Evolutionary conservation across 176 grass and related monocot species (phyloP), one percentile per base, ranked within the genome.

Genomic region (Oryza glumipatula): DNA sequence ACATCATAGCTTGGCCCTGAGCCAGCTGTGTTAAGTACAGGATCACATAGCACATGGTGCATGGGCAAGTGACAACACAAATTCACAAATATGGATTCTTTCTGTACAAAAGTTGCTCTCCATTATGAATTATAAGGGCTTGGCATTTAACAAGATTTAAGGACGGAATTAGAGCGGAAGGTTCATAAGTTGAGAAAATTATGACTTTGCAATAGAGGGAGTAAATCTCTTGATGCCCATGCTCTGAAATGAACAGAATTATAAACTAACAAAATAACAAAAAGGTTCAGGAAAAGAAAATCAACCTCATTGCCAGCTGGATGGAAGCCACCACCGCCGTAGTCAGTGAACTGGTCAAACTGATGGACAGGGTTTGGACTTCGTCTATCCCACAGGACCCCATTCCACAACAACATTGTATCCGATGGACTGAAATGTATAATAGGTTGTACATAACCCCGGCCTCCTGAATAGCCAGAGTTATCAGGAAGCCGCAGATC

Each of bases 301-400:
- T 6, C 54, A 52, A 98, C 96, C 93, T 98, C 96, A 43, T 98
- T 98, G 81, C 96, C 96, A 56, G 93, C 88, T 81, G 96, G 96
- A 89, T 98, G 96, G 72, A 98, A 98, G 33, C 96, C 96, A 79
- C 96, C 96, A 0, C 96, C 96, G 36, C 96, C 88, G 43, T 95
- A 98, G 80, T 98, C 96, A 51, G 96, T 98, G 84, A 98, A 98
- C 75, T 98, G 96, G 64, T 98, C 96, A 75, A 98, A 98, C 67
- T 89, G 89, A 90, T 94, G 91, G 54, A 98, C 41, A 63, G 91
- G 76, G 74, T 80, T 83, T 11, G 86, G 67, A 49, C 76, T 83
- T 35, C 93, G 88, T 30, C 82, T 86, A 88, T 98, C 96, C 96
- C 96, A 98, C 72, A 98, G 92, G 36, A 90, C 79, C 43, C 96